Conservation (phyloP, 345 rosid genomes). For the sweet orange (Citrus sinensis) region DVS_A1.0 CM039163.1:44048501-44049000, state of each 20-base stretch:
- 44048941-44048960: slow-evolving; percentile 40
- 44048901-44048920: background rate
- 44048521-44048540: background rate
- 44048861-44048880: background rate
- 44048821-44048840: background rate
- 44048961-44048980: slow-evolving; percentile 69
- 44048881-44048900: background rate
- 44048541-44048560: background rate
- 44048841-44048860: background rate
- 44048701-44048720: background rate
- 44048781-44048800: background rate
- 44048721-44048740: background rate
- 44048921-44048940: background rate
- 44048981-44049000: slow-evolving; percentile 63
- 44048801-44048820: background rate
- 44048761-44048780: background rate
- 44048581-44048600: background rate
- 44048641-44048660: no score
- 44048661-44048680: background rate
- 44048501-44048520: background rate
- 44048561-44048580: background rate
- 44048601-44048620: background rate
- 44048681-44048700: background rate
- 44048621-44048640: background rate
- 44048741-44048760: background rate